These are phyloP conservation scores for Termitomyces sp. DNA, from an alignment of 768 basidiomycete genomes.

Conservation along the genomic window DNA sequence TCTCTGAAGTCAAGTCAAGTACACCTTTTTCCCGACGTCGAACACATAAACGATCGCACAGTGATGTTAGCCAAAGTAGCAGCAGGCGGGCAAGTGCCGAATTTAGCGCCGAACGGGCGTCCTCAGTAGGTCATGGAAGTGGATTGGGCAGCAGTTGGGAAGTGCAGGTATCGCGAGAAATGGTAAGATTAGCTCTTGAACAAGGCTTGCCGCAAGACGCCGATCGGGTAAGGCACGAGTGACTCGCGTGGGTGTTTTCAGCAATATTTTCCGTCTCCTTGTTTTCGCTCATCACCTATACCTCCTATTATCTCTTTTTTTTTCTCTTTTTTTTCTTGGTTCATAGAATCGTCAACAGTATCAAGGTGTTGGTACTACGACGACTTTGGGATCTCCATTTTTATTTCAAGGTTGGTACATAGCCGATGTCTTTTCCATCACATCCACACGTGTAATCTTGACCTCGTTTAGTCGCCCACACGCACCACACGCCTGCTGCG, in stretches of 20 bases:
- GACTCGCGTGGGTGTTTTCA: slow-evolving; percentile 36
- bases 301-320: slow-evolving; percentile 26
- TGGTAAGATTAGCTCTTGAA: slow-evolving; percentile 45
- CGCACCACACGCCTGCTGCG: slow-evolving; percentile 31
- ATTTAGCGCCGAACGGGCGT: slow-evolving; percentile 49
- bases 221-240: slow-evolving; percentile 37
- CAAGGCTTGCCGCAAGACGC: slow-evolving; percentile 15
- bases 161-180: slow-evolving; percentile 53
- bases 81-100: slow-evolving; percentile 55
- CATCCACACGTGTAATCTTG: slow-evolving; percentile 12
- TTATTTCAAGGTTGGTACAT: slow-evolving; percentile 35
- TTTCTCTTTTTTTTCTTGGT: slow-evolving; percentile 20
- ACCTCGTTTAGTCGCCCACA: slow-evolving; percentile 25
- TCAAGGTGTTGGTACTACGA: slow-evolving; percentile 24
- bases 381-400: slow-evolving; percentile 34
- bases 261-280: slow-evolving; percentile 16
- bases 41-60: slow-evolving; percentile 25
- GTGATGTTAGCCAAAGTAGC: slow-evolving; percentile 28
- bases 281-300: slow-evolving; percentile 20
- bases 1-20: slow-evolving; percentile 3
- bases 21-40: slow-evolving; percentile 7
- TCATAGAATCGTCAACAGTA: slow-evolving; percentile 18
- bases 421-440: slow-evolving; percentile 1
- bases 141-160: slow-evolving; percentile 46
- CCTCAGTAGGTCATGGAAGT: slow-evolving; percentile 21